Evolutionary conservation across 768 basidiomycete species (phyloP), one percentile per base, ranked within the genome.

Genomic region (Lactifluus piperatus): DNA sequence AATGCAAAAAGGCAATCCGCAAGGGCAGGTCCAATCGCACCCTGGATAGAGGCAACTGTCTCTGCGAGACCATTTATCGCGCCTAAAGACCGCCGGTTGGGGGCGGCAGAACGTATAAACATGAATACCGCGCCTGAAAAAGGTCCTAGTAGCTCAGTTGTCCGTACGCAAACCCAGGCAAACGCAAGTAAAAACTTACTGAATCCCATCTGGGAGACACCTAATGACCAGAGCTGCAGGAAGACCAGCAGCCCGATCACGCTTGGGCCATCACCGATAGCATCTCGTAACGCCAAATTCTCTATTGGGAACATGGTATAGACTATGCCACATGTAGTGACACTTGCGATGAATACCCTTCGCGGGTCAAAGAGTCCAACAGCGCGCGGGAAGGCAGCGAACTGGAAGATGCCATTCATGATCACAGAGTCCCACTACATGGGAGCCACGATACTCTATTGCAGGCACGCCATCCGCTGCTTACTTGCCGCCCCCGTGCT

Each of bases 1-100:
- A 86, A 67, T 26, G 86, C 82, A 71, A 83, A 88, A 50, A 86
- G 73, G 47, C 84, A 84, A 60, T 79, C 82, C 3, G 83, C 75
- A 2, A 74, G 65, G 18, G 79, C 79, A 7, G 83, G 83, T 22
- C 84, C 86, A 53, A 79, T 57, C 26, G 72, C 57, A 43, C 76
- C 72, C 68, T 70, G 71, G 60, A 74, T 64, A 27, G 74, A 73
- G 37, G 70, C 68, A 32, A 66, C 52, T 52, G 69, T 64, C 76
- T 77, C 70, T 14, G 68, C 67, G 22, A 72, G 34, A 54, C 86
- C 86, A 61, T 87, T 87, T n/a, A 82, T 84, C 1, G 84, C 79
- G 13, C 86, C 86, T 5, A 88, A 75, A 5, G 83, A 80, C 13
- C 79, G 78, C 32, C 76, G 76, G 54, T 83, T 85, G 1, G 87